Evolutionary conservation across 176 grass and related monocot genomes (phyloP).

Genomic region (Lolium rigidum): DNA sequence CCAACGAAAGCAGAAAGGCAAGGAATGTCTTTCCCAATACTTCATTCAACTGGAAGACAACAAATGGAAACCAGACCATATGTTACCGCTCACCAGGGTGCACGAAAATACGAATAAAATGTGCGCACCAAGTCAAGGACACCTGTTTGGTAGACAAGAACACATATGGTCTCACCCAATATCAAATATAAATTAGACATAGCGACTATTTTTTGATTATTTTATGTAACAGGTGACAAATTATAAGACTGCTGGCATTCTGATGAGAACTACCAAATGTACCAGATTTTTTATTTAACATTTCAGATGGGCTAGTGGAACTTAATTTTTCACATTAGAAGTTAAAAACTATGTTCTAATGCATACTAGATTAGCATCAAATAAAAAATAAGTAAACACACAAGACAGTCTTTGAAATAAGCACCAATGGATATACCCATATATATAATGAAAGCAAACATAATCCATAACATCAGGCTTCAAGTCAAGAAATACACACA

Average conservation of each 20-base stretch:
- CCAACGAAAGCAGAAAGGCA: not conserved
- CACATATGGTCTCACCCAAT: conserved; percentile 23
- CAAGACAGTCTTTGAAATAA: not conserved
- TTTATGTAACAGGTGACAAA: not conserved
- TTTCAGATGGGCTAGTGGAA: not conserved
- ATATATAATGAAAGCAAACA: conserved; percentile 8
- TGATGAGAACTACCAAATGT: not conserved
- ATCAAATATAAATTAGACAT: conserved; percentile 7
- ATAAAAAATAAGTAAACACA: not conserved
- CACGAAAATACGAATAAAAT: conserved; percentile 27
- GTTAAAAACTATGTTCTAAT: not conserved
- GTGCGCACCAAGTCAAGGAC: not conserved
- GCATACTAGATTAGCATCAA: not conserved
- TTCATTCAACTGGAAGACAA: conserved; percentile 7
- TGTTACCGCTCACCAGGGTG: not conserved
- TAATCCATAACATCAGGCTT: conserved; percentile 18
- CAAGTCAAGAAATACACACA: conserved; percentile 19
- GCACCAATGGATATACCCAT: not conserved
- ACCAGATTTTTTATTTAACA: not conserved
- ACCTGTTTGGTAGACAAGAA: not conserved
- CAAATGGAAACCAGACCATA: not conserved
- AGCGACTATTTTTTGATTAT: not conserved
- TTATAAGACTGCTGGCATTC: not conserved
- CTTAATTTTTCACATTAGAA: conserved; percentile 2
- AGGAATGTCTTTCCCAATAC: conserved; percentile 18